phyloP scores from a whole-genome alignment of 257 asterid species.

The Capsicum baccatum region DNA sequence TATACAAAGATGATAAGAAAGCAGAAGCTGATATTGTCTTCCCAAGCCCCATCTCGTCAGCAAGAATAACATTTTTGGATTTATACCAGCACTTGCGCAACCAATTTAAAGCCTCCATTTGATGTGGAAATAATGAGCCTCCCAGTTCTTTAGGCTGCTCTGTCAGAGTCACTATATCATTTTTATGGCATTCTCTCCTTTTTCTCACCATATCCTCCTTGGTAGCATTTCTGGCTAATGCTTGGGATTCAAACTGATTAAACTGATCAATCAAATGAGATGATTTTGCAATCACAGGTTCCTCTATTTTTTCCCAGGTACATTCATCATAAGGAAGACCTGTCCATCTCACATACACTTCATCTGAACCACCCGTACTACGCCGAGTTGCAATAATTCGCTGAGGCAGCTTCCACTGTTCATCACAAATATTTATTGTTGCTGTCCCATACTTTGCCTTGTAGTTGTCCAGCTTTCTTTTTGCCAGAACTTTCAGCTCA shows the following conservation, averaged over 20 bases:
- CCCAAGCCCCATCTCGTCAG: constrained; percentile 99
- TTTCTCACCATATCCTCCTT: constrained; percentile 50
- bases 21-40: constrained; percentile 97
- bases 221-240: constrained; percentile 56
- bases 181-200: constrained; percentile 48
- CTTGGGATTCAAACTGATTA: constrained; percentile 70
- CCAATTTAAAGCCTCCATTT: constrained; percentile 98
- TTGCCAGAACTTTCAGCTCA: constrained; percentile 78
- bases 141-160: constrained; percentile 97
- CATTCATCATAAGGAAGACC: constrained; percentile 94
- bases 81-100: constrained; percentile 92
- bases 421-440: constrained; percentile 77
- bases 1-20: constrained; percentile 77
- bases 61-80: constrained; percentile 94
- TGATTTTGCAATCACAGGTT: constrained; percentile 64
- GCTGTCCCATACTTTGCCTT: constrained; percentile 83
- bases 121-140: constrained; percentile 92
- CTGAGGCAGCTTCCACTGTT: constrained; percentile 92
- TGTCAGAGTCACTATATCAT: constrained; percentile 67
- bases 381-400: constrained; percentile 74
- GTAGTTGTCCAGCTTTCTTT: constrained; percentile 90
- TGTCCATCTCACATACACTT: constrained; percentile 84
- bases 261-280: constrained; percentile 70
- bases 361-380: constrained; percentile 66
- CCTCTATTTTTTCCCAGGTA: constrained; percentile 94